Evolutionary conservation across 2,329 filamentous ascomycete genomes (phyloP).

Genomic region (Neonectria magnoliae): DNA sequence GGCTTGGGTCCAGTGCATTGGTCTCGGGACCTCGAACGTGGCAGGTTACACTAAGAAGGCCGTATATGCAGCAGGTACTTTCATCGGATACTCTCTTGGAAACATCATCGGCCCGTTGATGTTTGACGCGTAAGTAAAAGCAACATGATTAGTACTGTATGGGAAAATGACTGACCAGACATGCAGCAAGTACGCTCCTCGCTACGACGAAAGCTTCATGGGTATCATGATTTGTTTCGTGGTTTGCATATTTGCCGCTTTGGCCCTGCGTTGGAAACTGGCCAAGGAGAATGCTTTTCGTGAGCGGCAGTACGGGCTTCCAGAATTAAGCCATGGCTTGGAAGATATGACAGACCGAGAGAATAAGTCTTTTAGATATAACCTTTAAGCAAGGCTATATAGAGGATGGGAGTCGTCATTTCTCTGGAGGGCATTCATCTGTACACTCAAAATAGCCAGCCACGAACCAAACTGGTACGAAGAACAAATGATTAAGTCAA

Average conservation of each 20-base stretch:
- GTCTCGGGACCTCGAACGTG: slow-evolving; percentile 46
- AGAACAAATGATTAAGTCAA: no score
- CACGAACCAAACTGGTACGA: no score
- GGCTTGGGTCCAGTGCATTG: slow-evolving; percentile 44
- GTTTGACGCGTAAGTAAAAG: slow-evolving; percentile 43
- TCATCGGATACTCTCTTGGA: slow-evolving; percentile 47
- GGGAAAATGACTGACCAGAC: background rate
- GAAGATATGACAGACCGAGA: slow-evolving; percentile 51
- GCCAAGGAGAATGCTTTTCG: slow-evolving; percentile 43
- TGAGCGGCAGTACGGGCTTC: slow-evolving; percentile 44
- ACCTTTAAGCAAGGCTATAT: background rate
- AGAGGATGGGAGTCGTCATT: no score
- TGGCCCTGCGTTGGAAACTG: slow-evolving; percentile 42
- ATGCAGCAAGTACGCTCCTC: slow-evolving; percentile 41
- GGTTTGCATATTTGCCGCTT: slow-evolving; percentile 43
- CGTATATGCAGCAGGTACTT: slow-evolving; percentile 43
- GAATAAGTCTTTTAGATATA: slow-evolving; percentile 34
- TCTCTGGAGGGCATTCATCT: no score
- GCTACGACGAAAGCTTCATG: slow-evolving; percentile 42
- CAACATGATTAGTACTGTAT: no score
- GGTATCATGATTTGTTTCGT: slow-evolving; percentile 48
- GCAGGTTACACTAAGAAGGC: slow-evolving; percentile 48
- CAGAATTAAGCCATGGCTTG: slow-evolving; percentile 48
- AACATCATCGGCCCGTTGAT: slow-evolving; percentile 48
- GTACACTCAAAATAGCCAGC: no score